phyloP scores from a whole-genome alignment of 169 alveolate species.

The Plasmodium gallinaceum region DNA sequence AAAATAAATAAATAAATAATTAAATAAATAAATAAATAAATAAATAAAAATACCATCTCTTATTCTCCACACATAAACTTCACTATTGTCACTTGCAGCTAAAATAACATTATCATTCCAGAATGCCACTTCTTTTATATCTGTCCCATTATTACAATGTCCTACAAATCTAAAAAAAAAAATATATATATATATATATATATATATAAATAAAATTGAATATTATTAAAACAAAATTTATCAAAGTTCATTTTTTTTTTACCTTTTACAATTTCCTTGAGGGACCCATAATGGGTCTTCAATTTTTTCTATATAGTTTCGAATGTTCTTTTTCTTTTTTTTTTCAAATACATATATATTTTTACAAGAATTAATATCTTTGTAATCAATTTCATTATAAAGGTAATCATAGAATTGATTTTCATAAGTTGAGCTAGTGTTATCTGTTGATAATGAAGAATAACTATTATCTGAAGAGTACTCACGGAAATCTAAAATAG shows the following conservation, averaged over 20 bases:
- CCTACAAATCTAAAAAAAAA: constrained; percentile 69
- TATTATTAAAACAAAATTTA: background rate
- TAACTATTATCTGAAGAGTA: constrained; percentile 20
- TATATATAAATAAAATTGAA: background rate
- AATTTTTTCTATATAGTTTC: constrained; percentile 9
- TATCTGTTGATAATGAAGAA: constrained; percentile 3
- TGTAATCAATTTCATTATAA: constrained; percentile 22
- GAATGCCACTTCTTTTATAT: constrained; percentile 79
- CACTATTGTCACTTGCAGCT: constrained; percentile 79
- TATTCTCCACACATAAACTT: constrained; percentile 75
- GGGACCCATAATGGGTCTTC: constrained; percentile 63
- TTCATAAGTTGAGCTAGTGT: constrained; percentile 15
- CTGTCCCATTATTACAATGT: constrained; percentile 79
- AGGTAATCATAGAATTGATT: constrained; percentile 26
- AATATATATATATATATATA: constrained; percentile 1
- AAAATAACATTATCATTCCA: constrained; percentile 79
- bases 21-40: background rate
- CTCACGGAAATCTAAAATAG: background rate
- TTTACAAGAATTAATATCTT: background rate
- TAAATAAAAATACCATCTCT: constrained; percentile 42
- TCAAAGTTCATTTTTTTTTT: background rate
- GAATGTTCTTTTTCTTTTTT: constrained; percentile 4
- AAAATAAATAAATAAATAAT: too few relatives aligned
- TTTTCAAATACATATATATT: constrained; percentile 33
- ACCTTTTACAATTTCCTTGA: constrained; percentile 36